Percentiles rank a stretch among this genome's conserved stretches.
Conservation (phyloP, 2,329 filamentous ascomycete genomes). For the Hortaea werneckii region DNA sequence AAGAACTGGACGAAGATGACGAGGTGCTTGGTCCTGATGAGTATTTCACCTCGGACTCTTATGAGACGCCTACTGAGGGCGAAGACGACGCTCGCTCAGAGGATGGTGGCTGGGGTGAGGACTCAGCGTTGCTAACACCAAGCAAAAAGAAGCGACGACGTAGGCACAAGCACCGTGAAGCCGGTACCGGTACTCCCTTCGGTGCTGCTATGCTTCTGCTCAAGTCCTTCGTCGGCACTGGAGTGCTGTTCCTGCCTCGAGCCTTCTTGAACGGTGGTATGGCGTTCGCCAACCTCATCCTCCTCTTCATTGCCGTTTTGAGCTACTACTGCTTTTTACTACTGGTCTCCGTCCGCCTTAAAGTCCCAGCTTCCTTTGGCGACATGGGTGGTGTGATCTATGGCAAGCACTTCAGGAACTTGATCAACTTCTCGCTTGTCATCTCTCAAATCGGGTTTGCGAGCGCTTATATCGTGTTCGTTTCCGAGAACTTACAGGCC, state of each 20-base stretch:
- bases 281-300: slow-evolving; percentile 86
- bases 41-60: slow-evolving; percentile 75
- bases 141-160: slow-evolving; percentile 62
- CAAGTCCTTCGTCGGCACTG: slow-evolving; percentile 96
- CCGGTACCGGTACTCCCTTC: slow-evolving; percentile 66
- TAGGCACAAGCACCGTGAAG: slow-evolving; percentile 63
- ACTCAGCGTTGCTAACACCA: slow-evolving; percentile 66
- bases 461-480: slow-evolving; percentile 93
- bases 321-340: slow-evolving; percentile 98
- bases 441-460: slow-evolving; percentile 93
- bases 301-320: slow-evolving; percentile 73
- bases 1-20: slow-evolving; percentile 93
- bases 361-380: slow-evolving; percentile 88
- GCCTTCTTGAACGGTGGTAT: slow-evolving; percentile 95
- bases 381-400: slow-evolving; percentile 91
- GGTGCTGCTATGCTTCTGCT: slow-evolving; percentile 77
- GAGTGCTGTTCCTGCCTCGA: slow-evolving; percentile 82
- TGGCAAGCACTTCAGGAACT: slow-evolving; percentile 75
- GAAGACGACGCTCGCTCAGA: slow-evolving; percentile 42
- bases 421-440: slow-evolving; percentile 87
- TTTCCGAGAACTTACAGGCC: slow-evolving; percentile 87
- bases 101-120: slow-evolving; percentile 72
- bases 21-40: slow-evolving; percentile 79
- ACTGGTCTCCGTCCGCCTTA: slow-evolving; percentile 74
- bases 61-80: slow-evolving; percentile 42